phyloP scores from a whole-genome alignment of 805 yeast species.

The Saccharomyces mikatae region DNA sequence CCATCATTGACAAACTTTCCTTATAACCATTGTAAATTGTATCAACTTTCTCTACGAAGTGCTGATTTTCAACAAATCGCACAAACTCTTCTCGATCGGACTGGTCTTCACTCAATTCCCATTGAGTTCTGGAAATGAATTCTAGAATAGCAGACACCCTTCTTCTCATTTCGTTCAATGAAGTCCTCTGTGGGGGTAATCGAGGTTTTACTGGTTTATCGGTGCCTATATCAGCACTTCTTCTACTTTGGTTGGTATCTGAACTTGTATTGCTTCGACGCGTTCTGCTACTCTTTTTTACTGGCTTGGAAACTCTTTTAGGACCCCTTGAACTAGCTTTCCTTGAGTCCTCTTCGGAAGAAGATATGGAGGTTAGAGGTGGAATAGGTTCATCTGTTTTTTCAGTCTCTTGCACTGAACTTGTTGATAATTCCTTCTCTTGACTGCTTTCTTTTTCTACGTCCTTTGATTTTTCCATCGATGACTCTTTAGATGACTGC shows the following conservation, averaged over 20 bases:
- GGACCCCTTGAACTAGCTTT: slow-evolving; percentile 4
- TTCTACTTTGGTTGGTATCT: slow-evolving; percentile 12
- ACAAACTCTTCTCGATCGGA: slow-evolving; percentile 45
- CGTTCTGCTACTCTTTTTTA: slow-evolving; percentile 10
- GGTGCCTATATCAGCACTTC: slow-evolving; percentile 37
- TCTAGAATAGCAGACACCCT: slow-evolving; percentile 86
- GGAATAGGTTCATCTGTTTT: neutral
- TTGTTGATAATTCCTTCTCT: too few species aligned
- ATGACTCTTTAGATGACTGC: neutral
- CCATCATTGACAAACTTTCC: slow-evolving; percentile 59
- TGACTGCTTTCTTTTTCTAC: neutral
- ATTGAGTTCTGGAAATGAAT: slow-evolving; percentile 79
- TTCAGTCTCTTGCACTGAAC: neutral
- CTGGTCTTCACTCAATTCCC: slow-evolving; percentile 72
- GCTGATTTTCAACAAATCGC: slow-evolving; percentile 38
- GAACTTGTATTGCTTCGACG: slow-evolving; percentile 12
- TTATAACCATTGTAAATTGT: slow-evolving; percentile 43
- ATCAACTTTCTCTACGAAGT: slow-evolving; percentile 33
- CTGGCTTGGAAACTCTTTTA: slow-evolving; percentile 10
- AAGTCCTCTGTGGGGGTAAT: slow-evolving; percentile 65
- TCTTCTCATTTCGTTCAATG: slow-evolving; percentile 76
- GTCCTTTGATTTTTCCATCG: neutral
- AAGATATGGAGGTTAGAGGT: slow-evolving; percentile 4
- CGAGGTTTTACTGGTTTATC: slow-evolving; percentile 78
- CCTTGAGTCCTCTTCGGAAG: slow-evolving; percentile 8